phyloP scores from a whole-genome alignment of 352 stramenopile species.

The Pythium biforme region DNA sequence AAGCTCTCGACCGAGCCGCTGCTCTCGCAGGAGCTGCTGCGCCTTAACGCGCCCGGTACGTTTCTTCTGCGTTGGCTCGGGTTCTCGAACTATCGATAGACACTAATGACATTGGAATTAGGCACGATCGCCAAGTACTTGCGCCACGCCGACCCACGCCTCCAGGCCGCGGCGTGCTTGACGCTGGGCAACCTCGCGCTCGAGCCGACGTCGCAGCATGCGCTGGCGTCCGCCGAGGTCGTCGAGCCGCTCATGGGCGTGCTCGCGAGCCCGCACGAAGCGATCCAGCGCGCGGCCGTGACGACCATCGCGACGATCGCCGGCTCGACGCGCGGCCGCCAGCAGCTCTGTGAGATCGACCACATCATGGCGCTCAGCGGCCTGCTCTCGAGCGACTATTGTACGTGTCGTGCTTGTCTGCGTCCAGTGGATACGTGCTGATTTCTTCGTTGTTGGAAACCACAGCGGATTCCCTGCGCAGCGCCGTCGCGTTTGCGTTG shows the following conservation, averaged over 20 bases:
- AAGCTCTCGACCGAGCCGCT: constrained; percentile 50
- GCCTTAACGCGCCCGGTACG: constrained; percentile 38
- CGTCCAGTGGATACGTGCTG: constrained; percentile 5
- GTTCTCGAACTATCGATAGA: too few relatives aligned
- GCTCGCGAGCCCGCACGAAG: constrained; percentile 51
- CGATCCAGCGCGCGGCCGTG: constrained; percentile 52
- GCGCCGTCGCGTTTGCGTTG: constrained; percentile 57
- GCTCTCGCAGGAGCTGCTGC: constrained; percentile 53
- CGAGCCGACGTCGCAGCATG: constrained; percentile 29
- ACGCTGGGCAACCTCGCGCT: constrained; percentile 65
- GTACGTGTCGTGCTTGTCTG: constrained; percentile 17
- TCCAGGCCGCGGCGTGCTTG: constrained; percentile 63
- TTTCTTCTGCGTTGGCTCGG: background rate
- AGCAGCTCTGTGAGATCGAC: constrained; percentile 48
- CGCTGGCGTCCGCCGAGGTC: constrained; percentile 37
- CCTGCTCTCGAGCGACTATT: constrained; percentile 49
- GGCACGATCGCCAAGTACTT: constrained; percentile 43
- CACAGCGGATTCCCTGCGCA: constrained; percentile 51
- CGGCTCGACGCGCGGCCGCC: constrained; percentile 34
- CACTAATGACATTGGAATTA: too few relatives aligned
- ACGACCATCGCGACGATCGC: constrained; percentile 62
- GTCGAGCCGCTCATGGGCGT: constrained; percentile 44
- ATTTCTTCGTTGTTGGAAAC: background rate
- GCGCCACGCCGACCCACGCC: constrained; percentile 43
- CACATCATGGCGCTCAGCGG: constrained; percentile 42